Evolutionary conservation across 306 rosid species (phyloP).

Genomic region (Trifolium dubium): DNA sequence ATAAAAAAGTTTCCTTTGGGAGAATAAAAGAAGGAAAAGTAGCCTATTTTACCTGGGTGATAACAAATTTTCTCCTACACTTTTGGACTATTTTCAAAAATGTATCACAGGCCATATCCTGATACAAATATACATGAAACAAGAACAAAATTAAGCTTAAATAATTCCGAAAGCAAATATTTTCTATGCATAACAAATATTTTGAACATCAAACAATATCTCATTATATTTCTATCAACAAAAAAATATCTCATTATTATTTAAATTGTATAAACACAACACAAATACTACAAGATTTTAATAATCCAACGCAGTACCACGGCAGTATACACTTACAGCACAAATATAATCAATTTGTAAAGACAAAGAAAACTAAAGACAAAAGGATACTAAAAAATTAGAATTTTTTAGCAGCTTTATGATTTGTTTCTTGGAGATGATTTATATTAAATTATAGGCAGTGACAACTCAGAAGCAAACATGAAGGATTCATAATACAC

Average conservation of each 20-base stretch:
- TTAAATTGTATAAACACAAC: background rate
- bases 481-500: too few relatives aligned
- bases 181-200: background rate
- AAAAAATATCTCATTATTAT: too few relatives aligned
- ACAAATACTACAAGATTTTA: background rate
- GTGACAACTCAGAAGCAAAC: too few relatives aligned
- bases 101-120: constrained; percentile 99
- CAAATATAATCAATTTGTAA: background rate
- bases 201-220: constrained; percentile 2
- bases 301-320: background rate
- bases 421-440: constrained; percentile 2
- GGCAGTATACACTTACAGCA: background rate
- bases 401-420: background rate
- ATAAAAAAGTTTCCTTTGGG: background rate
- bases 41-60: constrained; percentile 67
- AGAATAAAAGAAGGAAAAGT: background rate
- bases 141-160: background rate
- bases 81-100: constrained; percentile 91
- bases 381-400: background rate
- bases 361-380: background rate
- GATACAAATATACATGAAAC: constrained; percentile 47
- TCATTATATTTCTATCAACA: background rate
- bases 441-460: background rate
- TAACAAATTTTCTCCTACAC: constrained; percentile 93
- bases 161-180: constrained; percentile 11